Conservation (phyloP, 2,329 filamentous ascomycete genomes). For the Dothistroma septosporum region DNA sequence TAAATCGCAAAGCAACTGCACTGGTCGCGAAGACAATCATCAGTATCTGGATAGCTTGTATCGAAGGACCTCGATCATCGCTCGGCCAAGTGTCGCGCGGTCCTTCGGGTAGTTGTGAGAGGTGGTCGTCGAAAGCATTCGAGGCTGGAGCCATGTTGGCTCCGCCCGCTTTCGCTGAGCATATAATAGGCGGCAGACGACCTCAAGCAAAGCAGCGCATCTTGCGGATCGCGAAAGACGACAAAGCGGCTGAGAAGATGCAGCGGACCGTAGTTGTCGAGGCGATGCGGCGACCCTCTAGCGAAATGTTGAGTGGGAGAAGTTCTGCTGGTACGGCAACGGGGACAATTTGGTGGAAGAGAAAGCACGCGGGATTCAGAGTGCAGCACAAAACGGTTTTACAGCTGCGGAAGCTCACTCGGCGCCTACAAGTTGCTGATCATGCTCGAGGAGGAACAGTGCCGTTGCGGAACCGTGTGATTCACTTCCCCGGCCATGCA, state of each 20-base stretch:
- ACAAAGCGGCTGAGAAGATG: not conserved
- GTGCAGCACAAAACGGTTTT: not conserved
- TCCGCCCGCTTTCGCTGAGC: not conserved
- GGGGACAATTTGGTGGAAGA: not conserved
- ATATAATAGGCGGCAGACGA: not conserved
- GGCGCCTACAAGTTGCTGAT: not conserved
- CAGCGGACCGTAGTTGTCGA: not conserved
- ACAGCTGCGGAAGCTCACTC: not conserved
- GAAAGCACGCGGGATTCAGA: not conserved
- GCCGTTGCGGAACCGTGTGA: not conserved
- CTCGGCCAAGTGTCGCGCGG: slow-evolving; percentile 1
- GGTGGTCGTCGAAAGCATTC: not conserved
- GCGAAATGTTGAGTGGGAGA: not conserved
- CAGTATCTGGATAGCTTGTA: slow-evolving; percentile 14
- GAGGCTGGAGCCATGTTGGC: not conserved
- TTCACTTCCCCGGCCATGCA: not conserved
- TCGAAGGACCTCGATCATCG: slow-evolving; percentile 8
- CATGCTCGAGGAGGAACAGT: not conserved
- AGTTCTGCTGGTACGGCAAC: not conserved
- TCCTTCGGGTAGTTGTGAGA: not conserved
- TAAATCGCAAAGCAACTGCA: slow-evolving; percentile 11
- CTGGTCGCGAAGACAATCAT: slow-evolving; percentile 11
- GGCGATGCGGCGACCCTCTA: not conserved
- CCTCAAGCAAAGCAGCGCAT: not conserved
- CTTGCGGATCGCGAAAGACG: not conserved